phyloP scores from a whole-genome alignment of 2,329 filamentous ascomycete genomes.

The Cryphonectria parasitica region DNA sequence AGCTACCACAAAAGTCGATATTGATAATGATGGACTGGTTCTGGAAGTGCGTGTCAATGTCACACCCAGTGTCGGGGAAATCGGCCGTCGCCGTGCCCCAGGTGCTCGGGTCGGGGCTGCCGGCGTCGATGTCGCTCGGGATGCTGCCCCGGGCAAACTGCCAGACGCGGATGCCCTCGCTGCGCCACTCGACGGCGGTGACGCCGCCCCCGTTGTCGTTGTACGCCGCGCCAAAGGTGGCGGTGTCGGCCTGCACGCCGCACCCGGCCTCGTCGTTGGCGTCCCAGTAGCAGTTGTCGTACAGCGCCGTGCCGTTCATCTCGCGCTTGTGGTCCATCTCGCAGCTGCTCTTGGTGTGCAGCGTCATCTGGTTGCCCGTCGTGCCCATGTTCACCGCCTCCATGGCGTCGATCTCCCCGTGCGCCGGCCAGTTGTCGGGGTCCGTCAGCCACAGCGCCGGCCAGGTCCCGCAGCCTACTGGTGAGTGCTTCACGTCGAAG shows the following conservation, averaged over 20 bases:
- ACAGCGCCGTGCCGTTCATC: slow-evolving; percentile 50
- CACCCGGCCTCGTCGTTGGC: slow-evolving; percentile 61
- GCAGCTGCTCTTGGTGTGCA: slow-evolving; percentile 57
- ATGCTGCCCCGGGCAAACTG: slow-evolving; percentile 55
- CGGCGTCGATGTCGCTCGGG: slow-evolving; percentile 55
- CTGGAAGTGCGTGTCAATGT: slow-evolving; percentile 61
- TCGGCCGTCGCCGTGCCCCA: slow-evolving; percentile 69
- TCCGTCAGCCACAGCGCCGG: slow-evolving; percentile 70
- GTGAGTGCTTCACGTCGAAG: slow-evolving; percentile 67
- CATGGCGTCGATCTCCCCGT: slow-evolving; percentile 69
- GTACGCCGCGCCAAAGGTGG: slow-evolving; percentile 55
- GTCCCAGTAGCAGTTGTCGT: slow-evolving; percentile 54
- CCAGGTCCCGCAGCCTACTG: slow-evolving; percentile 67
- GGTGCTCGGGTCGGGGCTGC: slow-evolving; percentile 60
- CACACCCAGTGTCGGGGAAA: slow-evolving; percentile 66
- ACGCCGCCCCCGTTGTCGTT: slow-evolving; percentile 61
- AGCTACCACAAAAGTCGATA: slow-evolving; percentile 66
- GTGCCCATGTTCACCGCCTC: slow-evolving; percentile 60
- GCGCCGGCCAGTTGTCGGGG: slow-evolving; percentile 60
- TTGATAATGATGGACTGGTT: slow-evolving; percentile 70
- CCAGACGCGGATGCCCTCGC: slow-evolving; percentile 66
- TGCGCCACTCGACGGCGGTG: slow-evolving; percentile 64
- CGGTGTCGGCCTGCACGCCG: slow-evolving; percentile 49
- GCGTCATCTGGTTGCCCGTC: slow-evolving; percentile 61
- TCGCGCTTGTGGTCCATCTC: slow-evolving; percentile 58